Base-by-base conservation (phyloP, 331 rosid genomes). In the Dryas integrifolia region DNA sequence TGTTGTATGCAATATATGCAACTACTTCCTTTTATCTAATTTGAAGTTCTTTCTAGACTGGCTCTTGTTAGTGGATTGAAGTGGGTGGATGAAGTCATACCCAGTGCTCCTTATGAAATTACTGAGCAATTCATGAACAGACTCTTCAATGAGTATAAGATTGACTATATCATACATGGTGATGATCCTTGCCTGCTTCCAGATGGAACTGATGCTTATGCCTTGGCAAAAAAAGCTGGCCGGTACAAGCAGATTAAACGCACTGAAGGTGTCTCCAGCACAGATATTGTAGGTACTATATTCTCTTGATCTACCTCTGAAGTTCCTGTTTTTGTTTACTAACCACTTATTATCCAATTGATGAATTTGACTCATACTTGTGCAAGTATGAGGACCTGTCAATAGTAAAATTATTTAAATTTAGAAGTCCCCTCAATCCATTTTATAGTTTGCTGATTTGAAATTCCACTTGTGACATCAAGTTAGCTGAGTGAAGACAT, bases 131-230 rank as follows among this genome's bases (percentile, higher is more conserved):
- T 95, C 86, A 90, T 95, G 98, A 75, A 87, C 76, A 96, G 79
- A 43, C 99, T 95, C 84, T 95, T 95, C 78, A 88, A 82, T 73
- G 99, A 95, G 77, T 83, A 95, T 87, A 92, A 90, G 72, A 92
- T 95, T 76, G 99, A 95, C 79, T 95, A 87, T 68, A 88, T 95
- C 77, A 92, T 95, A 77, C 99, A 95, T 47, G 99, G 99, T 21
- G 99, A 95, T 78, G 99, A 95, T 81, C 99, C 99, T 72, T 95
- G 99, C 91, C 80, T 95, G 76, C 99, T 95, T 86, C 98, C 99
- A 47, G 99, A 95, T 66, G 99, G 99, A 78, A 92, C 97, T 63
- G 99, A 95, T 90, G 98, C 99, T 79, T 95, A 95, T 78, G 98
- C 94, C 58, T 87, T 92, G 69, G 99, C 99, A 58, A 95, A 95